Evolutionary conservation across 2,329 filamentous ascomycete species (phyloP), one percentile per base, ranked within the genome.

Genomic region (Rosellinia necatrix): DNA sequence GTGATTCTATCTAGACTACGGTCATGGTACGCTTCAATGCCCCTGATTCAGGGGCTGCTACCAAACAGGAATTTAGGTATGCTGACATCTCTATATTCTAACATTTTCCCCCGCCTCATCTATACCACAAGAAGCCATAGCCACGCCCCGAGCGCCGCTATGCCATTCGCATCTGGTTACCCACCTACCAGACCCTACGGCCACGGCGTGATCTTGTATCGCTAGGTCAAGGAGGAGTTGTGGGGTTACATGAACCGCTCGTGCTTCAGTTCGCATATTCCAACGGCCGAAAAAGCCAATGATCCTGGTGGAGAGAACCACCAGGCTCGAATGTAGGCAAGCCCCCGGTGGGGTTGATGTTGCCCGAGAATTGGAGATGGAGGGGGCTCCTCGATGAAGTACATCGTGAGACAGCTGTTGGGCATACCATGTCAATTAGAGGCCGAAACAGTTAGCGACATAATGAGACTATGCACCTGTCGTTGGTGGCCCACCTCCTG

Each of bases 11-110:
- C 21, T 51, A 15, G 19, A 21, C 25, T 51, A 55, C 19, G 6
- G 13, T 22, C 13, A 41, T 42, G 10, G 41, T 4, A 38, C 24
- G 24, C n/a, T 13, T 37, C 21, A 22, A 24, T 7, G 15, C 10
- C 17, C 6, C 24, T 29, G 32, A 22, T 19, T 32, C 3, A 27
- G 12, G 17, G 22, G 13, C 6, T 13, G 22, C 22, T 8, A 13
- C 9, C 32, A 12, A 34, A 46, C 27, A 46, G 29, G n/a, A 25
- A 40, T 27, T 35, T 38, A 50, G 27, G n/a, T 27, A 53, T 30
- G 38, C n/a, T 43, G 12, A 24, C 22, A 53, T 47, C 17, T 53
- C 53, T 53, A 56, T 47, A 48, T 19, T 56, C 41, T 47, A 25
- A 52, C 15, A 4, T 32, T 40, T 41, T 27, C 41, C 25, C 34